A percentile compares a stretch with the other conserved stretches of the same genome.
Evolutionary conservation across 805 yeast species (phyloP).

Genomic region (Clavispora fructus): DNA sequence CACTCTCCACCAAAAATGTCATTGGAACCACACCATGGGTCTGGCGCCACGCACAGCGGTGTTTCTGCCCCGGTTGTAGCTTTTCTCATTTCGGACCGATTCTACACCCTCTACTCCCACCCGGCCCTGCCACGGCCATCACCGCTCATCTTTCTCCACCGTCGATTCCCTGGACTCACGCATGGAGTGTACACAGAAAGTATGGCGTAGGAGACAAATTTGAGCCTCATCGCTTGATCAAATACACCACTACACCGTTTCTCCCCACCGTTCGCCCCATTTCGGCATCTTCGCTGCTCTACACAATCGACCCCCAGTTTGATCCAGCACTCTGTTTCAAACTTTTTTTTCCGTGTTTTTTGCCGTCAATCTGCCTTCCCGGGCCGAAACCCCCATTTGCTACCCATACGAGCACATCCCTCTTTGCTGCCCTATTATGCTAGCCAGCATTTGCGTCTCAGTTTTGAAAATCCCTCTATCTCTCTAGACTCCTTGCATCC

Average conservation of each 20-base stretch:
- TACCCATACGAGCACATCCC: neutral
- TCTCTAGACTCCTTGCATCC: neutral
- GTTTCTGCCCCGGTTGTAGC: too few species aligned
- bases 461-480: conserved; percentile 6
- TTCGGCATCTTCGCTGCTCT: neutral
- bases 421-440: conserved; percentile 2
- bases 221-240: neutral
- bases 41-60: too few species aligned
- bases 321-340: neutral
- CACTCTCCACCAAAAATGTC: neutral
- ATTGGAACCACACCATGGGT: neutral
- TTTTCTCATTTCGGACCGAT: too few species aligned
- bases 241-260: neutral
- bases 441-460: conserved; percentile 1
- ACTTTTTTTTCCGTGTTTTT: neutral
- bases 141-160: neutral
- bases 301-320: neutral
- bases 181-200: neutral
- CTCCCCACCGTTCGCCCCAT: neutral
- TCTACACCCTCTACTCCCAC: too few species aligned
- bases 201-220: conserved; percentile 1
- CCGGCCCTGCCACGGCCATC: too few species aligned
- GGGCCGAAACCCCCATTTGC: neutral
- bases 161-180: neutral
- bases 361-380: neutral